phyloP scores from a whole-genome alignment of 2,329 filamentous ascomycete genomes.

The Scleromitrula shiraiana region DNA sequence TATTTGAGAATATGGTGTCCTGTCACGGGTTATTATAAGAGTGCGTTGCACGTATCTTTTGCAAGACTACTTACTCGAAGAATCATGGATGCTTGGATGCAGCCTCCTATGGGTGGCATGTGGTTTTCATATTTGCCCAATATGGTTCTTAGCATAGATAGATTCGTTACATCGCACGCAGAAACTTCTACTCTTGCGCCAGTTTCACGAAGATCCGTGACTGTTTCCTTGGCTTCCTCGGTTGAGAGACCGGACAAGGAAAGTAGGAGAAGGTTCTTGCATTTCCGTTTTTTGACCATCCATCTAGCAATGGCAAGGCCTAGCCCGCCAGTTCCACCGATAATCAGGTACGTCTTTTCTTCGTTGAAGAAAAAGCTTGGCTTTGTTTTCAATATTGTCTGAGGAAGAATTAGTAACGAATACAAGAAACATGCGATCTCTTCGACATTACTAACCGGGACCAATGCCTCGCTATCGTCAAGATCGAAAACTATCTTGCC shows the following conservation, averaged over 20 bases:
- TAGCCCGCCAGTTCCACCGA: conserved; percentile 28
- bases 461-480: conserved; percentile 13
- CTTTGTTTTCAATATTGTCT: background rate
- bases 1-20: conserved; percentile 21
- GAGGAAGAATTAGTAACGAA: background rate
- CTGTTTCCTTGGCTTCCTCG: too few relatives aligned
- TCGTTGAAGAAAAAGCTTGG: background rate
- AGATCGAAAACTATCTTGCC: background rate
- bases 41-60: background rate
- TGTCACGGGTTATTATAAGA: background rate
- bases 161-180: too few relatives aligned
- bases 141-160: background rate
- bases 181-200: too few relatives aligned
- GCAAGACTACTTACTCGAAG: conserved; percentile 8
- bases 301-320: conserved; percentile 25
- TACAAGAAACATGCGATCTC: background rate
- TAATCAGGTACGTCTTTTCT: conserved; percentile 28
- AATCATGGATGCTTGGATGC: conserved; percentile 27
- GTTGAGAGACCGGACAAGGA: conserved; percentile 19
- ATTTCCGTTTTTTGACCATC: conserved; percentile 24
- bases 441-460: conserved; percentile 28
- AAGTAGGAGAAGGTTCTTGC: conserved; percentile 26
- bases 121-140: background rate
- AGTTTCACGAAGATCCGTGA: too few relatives aligned
- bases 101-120: conserved; percentile 15